A percentile compares a stretch with the other conserved stretches of the same genome.
Conservation (phyloP, 2,329 filamentous ascomycete species). For the Diplocarpon rosae region DNA sequence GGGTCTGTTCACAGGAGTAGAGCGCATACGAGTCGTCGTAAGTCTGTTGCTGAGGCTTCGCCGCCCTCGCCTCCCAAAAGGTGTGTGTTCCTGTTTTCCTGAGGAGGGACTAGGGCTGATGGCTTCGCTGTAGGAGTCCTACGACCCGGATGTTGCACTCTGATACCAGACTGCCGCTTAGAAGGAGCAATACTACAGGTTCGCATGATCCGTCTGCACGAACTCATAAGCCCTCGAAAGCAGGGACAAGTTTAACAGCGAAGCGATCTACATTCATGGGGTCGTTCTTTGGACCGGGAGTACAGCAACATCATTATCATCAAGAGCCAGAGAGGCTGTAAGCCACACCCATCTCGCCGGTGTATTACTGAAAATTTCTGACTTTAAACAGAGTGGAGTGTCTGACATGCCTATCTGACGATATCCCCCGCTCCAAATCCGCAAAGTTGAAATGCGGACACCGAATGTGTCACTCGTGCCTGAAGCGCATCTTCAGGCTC, state of each 20-base stretch:
- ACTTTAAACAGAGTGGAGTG: conserved; percentile 50
- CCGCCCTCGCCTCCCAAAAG: conserved; percentile 18
- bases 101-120: not conserved
- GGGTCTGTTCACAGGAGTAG: conserved; percentile 14
- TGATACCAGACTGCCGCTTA: conserved; percentile 10
- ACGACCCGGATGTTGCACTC: conserved; percentile 11
- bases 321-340: conserved; percentile 24
- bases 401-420: conserved; percentile 57
- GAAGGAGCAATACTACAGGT: conserved; percentile 20
- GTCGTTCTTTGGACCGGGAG: conserved; percentile 1
- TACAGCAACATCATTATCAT: conserved; percentile 3
- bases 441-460: conserved; percentile 69
- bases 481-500: conserved; percentile 63
- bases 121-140: conserved; percentile 11
- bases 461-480: conserved; percentile 67
- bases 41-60: conserved; percentile 11
- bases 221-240: conserved; percentile 9
- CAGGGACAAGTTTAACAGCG: conserved; percentile 11
- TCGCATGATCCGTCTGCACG: conserved; percentile 14
- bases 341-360: not conserved
- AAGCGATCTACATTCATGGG: conserved; percentile 13
- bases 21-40: conserved; percentile 13
- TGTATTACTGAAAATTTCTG: conserved; percentile 4
- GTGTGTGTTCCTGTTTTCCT: conserved; percentile 7
- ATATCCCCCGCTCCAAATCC: conserved; percentile 50